Conservation (phyloP, 2,329 filamentous ascomycete species). For the Davidsoniella virescens region DNA sequence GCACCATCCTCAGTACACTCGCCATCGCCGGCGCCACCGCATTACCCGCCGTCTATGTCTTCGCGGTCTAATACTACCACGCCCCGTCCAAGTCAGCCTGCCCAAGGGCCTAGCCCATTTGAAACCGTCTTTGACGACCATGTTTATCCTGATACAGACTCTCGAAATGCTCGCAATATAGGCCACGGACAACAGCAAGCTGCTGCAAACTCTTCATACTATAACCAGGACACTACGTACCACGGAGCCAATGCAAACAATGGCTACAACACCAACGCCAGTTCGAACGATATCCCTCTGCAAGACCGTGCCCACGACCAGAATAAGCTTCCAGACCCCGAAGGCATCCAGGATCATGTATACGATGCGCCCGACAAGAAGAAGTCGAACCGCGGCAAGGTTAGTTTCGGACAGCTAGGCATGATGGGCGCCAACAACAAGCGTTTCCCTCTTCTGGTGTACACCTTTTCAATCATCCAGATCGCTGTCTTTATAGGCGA, state of each 20-base stretch:
- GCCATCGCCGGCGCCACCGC: conserved; percentile 7
- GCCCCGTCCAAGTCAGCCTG: conserved; percentile 11
- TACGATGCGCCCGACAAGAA: conserved; percentile 38
- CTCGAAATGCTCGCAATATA: not conserved
- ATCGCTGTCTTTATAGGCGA: conserved; percentile 78
- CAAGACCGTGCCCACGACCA: conserved; percentile 26
- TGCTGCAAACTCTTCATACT: conserved; percentile 17
- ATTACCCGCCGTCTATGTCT: conserved; percentile 13
- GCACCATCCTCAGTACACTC: not conserved
- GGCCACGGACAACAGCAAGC: conserved; percentile 16
- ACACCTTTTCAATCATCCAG: conserved; percentile 60
- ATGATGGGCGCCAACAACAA: conserved; percentile 41
- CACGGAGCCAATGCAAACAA: conserved; percentile 29
- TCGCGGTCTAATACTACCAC: conserved; percentile 16
- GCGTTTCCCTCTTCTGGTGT: conserved; percentile 65
- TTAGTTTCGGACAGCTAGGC: conserved; percentile 41
- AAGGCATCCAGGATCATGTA: conserved; percentile 37
- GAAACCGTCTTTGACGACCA: conserved; percentile 53
- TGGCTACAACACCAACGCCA: conserved; percentile 19
- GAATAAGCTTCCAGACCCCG: conserved; percentile 23
- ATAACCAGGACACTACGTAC: conserved; percentile 37
- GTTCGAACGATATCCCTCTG: conserved; percentile 37
- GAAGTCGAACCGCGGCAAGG: conserved; percentile 22
- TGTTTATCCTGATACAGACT: conserved; percentile 38
- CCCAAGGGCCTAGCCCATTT: conserved; percentile 35